phyloP scores from a whole-genome alignment of 371 early-diverging fungal genomes.

The Fennellomyces sp. region DNA sequence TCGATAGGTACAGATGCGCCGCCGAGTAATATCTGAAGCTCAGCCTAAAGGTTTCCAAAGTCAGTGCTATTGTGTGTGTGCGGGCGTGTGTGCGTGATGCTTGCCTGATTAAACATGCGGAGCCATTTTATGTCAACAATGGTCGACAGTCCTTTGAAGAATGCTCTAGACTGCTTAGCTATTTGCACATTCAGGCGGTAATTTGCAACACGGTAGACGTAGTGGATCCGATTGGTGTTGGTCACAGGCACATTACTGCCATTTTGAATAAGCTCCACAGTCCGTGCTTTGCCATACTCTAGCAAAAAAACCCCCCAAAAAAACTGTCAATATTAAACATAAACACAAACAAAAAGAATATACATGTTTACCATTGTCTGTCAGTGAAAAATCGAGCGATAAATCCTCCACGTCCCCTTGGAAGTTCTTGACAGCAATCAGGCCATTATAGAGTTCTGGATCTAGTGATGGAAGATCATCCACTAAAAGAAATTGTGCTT shows the following conservation, averaged over 20 bases:
- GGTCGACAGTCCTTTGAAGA: slow-evolving; percentile 80
- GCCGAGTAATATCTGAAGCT: slow-evolving; percentile 89
- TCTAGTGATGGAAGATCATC: slow-evolving; percentile 93
- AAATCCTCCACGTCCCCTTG: slow-evolving; percentile 76
- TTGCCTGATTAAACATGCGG: slow-evolving; percentile 78
- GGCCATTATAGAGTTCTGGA: slow-evolving; percentile 80
- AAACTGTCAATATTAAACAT: not conserved
- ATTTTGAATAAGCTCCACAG: slow-evolving; percentile 76
- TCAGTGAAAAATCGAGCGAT: slow-evolving; percentile 81
- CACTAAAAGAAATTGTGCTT: slow-evolving; percentile 36
- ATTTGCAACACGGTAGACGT: slow-evolving; percentile 80
- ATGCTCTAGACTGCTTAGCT: slow-evolving; percentile 82
- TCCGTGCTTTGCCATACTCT: slow-evolving; percentile 56
- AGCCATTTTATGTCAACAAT: slow-evolving; percentile 80
- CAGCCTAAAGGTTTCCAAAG: slow-evolving; percentile 50
- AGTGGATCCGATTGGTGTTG: slow-evolving; percentile 78
- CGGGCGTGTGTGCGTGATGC: not conserved
- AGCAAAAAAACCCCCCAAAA: not conserved
- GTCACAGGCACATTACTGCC: slow-evolving; percentile 84
- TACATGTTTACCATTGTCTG: slow-evolving; percentile 53
- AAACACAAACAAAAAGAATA: too few species aligned
- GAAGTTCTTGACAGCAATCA: slow-evolving; percentile 84
- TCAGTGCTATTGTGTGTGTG: not conserved
- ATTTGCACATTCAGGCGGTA: slow-evolving; percentile 84
- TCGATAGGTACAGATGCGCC: slow-evolving; percentile 82